Base-by-base conservation (phyloP, 371 early-diverging fungal species). In the Apophysomyces trapeziformis region DNA sequence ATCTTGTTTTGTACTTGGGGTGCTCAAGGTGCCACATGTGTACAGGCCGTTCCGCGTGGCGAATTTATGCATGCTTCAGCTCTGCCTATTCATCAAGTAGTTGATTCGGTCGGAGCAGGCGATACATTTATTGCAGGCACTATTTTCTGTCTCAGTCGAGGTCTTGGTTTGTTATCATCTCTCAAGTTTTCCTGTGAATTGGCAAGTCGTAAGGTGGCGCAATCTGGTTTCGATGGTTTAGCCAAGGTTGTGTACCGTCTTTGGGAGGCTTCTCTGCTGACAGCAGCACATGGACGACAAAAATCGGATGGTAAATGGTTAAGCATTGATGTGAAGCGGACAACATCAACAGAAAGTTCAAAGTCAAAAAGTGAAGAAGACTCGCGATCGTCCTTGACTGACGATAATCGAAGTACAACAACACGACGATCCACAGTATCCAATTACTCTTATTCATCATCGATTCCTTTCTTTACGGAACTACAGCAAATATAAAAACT, bases 111-210 rank as follows among this genome's bases (percentile, higher is more conserved):
- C 44, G 91, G 91, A 13, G 90, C 90, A 6, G 91, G 91, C 16
- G 91, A 91, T 65, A 88, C 89, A 0, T 91, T 91, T 66, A 85
- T 82, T 50, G 91, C 90, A 4, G 89, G 90, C 0, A 68, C 84
- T 18, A 86, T 91, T 38, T 71, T 77, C 61, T 80, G 76, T 21
- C 63, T 86, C 13, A 75, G 79, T 61, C 67, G 14, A 60, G 45
- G 61, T 2, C 64, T 61, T 47, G n/a, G 16, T 14, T 38, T 61
- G 11, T 18, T 45, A 45, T 57, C 68, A 9, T 78, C 82, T 1
- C 64, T 85, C 21, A 61, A 72, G 32, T 84, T 79, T 64, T 86
- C 84, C 18, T 86, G 86, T 41, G 65, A 77, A 38, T 66, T 89
- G 45, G 91, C 91, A 1, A 85, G 83, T n/a, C 71, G 72, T 21